phyloP scores from a whole-genome alignment of 2,329 filamentous ascomycete genomes.

The Ophiostoma pallidulum region DNA sequence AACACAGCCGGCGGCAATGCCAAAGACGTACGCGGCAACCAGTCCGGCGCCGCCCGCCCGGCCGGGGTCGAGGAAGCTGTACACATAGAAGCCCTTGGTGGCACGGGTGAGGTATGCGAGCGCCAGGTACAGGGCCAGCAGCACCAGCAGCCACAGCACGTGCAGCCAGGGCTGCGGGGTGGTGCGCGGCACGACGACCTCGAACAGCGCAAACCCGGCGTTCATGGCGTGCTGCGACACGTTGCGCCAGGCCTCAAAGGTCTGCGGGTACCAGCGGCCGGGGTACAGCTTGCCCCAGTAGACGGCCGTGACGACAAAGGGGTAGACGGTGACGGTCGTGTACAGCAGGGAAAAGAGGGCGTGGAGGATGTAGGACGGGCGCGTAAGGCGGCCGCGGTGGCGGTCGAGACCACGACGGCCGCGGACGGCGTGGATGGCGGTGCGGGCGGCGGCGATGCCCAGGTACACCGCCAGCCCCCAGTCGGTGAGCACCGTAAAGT shows the following conservation, averaged over 20 bases:
- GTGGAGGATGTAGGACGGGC: constrained; percentile 55
- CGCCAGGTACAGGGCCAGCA: constrained; percentile 62
- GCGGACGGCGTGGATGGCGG: constrained; percentile 52
- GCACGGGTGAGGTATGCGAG: constrained; percentile 65
- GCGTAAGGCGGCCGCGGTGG: constrained; percentile 52
- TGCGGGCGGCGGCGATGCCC: constrained; percentile 57
- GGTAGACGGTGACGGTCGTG: constrained; percentile 52
- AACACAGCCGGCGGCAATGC: constrained; percentile 43
- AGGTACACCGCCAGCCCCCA: constrained; percentile 80
- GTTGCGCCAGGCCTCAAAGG: constrained; percentile 54
- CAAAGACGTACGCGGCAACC: constrained; percentile 57
- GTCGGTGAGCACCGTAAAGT: constrained; percentile 74
- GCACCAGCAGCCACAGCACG: constrained; percentile 55
- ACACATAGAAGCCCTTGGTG: constrained; percentile 65
- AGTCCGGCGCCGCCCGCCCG: constrained; percentile 35
- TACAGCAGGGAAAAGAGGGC: constrained; percentile 54
- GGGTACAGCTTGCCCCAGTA: constrained; percentile 57
- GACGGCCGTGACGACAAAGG: constrained; percentile 60
- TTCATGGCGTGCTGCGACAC: constrained; percentile 70
- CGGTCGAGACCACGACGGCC: constrained; percentile 46
- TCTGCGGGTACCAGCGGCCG: constrained; percentile 38
- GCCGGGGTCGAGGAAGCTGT: constrained; percentile 62
- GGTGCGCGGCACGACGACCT: constrained; percentile 61
- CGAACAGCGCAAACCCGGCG: constrained; percentile 62
- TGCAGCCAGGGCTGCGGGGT: constrained; percentile 53